Base-by-base conservation (phyloP, 495 filamentous ascomycete species). In the Ramalina intermedia region DNA sequence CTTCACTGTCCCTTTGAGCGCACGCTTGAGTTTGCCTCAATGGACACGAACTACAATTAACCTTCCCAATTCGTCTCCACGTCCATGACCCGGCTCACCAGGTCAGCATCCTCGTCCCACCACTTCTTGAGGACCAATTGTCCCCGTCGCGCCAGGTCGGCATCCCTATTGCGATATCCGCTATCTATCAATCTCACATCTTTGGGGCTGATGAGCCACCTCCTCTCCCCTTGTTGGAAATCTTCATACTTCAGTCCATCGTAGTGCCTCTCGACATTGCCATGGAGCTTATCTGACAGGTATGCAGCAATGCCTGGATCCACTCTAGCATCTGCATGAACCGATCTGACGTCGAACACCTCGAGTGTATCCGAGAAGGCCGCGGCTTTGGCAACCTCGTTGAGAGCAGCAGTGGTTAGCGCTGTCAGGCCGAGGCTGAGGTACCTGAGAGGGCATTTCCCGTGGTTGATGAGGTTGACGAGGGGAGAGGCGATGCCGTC, bases 121-220 rank as follows among this genome's bases (percentile, higher is more conserved):
- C 44, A 20, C 21, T 59, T 61, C 8, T 49, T 58, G 46, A 65
- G 48, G 38, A 48, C 53, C 52, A 54, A 57, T 48, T 58, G n/a
- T 13, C 62, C 58, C 14, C 58, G 43, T n/a, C 61, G 41, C 3
- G 64, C 66, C n/a, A 60, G 18, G 4, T 51, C 59, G 11, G 66
- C 61, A 60, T 67, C 59, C 6, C 59, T 53, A 55, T 66, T 69
- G 11, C 64, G 61, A 52, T 69, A 69, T 33, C 65, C 63, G 23
- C 59, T 61, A 43, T 69, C 58, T 38, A 69, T 64, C 16, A 63
- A 59, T n/a, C 67, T 49, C 9, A 68, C 59, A 48, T 66, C 65
- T 44, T 49, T 56, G 6, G 61, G 58, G 48, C 59, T 66, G 14
- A 60, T 52, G 6, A 69, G 38, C 47, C 60, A 66, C 27, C 63